Conservation (phyloP, 2,329 filamentous ascomycete genomes). For the Exophiala sp. region DNA sequence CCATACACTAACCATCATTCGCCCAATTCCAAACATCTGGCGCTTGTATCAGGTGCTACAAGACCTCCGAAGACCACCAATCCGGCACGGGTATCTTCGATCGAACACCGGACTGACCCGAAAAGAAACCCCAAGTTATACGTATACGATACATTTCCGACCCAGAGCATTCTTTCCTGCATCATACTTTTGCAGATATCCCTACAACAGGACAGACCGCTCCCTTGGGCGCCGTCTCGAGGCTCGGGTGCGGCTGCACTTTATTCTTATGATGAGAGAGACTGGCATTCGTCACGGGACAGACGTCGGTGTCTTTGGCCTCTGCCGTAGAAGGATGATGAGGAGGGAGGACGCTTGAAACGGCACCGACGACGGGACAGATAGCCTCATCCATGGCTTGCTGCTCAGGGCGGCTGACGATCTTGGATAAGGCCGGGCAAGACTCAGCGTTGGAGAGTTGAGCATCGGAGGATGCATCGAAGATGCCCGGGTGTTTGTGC, state of each 20-base stretch:
- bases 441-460: constrained; percentile 19
- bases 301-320: constrained; percentile 23
- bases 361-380: constrained; percentile 27
- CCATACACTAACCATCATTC: too few relatives aligned
- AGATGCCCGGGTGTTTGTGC: constrained; percentile 25
- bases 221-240: constrained; percentile 17
- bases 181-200: constrained; percentile 1
- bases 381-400: constrained; percentile 28
- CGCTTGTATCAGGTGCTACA: too few relatives aligned
- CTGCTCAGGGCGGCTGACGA: constrained; percentile 24
- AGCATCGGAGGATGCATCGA: constrained; percentile 12
- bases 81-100: too few relatives aligned
- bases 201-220: constrained; percentile 27
- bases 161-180: not conserved
- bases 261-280: constrained; percentile 25
- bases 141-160: constrained; percentile 22
- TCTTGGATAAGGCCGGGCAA: constrained; percentile 26
- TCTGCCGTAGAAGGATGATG: constrained; percentile 24
- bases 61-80: too few relatives aligned
- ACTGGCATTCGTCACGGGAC: constrained; percentile 27
- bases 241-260: constrained; percentile 21
- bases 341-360: constrained; percentile 27
- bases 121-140: too few relatives aligned
- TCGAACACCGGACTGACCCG: too few relatives aligned
- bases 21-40: too few relatives aligned